phyloP scores from a whole-genome alignment of 2,329 filamentous ascomycete genomes.

The Aspergillus alliaceus region DNA sequence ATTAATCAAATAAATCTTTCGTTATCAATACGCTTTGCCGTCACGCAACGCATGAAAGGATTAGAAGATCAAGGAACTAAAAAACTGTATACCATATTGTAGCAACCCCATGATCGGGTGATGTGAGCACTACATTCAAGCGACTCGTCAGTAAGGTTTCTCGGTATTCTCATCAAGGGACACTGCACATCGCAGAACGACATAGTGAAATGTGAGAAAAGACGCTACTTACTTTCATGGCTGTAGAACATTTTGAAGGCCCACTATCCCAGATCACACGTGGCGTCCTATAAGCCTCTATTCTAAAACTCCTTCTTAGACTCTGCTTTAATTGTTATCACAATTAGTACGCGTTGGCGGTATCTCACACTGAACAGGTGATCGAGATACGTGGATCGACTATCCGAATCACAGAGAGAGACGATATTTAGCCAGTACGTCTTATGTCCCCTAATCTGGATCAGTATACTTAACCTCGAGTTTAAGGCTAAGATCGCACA shows the following conservation, averaged over 20 bases:
- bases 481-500: not conserved
- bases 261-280: not conserved
- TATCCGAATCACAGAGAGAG: not conserved
- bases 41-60: not conserved
- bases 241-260: constrained; percentile 81
- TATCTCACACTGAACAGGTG: not conserved
- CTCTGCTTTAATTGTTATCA: not conserved
- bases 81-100: constrained; percentile 75
- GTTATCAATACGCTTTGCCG: not conserved
- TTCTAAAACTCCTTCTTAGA: not conserved
- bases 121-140: constrained; percentile 66
- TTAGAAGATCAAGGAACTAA: not conserved
- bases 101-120: constrained; percentile 83
- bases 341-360: not conserved
- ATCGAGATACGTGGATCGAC: not conserved
- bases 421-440: not conserved
- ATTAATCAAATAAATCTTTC: not conserved
- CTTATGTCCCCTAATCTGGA: not conserved
- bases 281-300: not conserved
- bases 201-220: not conserved
- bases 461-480: not conserved
- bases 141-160: constrained; percentile 20
- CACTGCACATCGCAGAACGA: not conserved
- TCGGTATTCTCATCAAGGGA: not conserved
- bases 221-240: constrained; percentile 73